Percentiles rank a stretch among this genome's conserved stretches.
phyloP scores from a whole-genome alignment of 306 rosid genomes.

The Psophocarpus tetragonolobus region DNA sequence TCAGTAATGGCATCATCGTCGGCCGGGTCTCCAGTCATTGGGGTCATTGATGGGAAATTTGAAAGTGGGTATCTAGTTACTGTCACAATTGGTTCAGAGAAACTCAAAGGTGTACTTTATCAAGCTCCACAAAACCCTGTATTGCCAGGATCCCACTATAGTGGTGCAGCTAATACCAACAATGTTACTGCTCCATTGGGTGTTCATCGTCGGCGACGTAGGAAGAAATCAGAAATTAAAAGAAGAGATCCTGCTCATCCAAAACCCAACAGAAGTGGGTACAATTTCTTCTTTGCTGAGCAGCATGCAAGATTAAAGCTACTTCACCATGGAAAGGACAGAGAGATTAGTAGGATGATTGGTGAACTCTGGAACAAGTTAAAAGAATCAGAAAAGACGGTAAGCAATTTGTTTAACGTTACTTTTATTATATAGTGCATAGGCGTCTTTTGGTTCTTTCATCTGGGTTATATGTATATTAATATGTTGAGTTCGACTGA shows the following conservation, averaged over 20 bases:
- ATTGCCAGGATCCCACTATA: slow-evolving; percentile 25
- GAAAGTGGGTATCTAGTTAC: slow-evolving; percentile 93
- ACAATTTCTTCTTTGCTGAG: slow-evolving; percentile 93
- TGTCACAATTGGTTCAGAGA: slow-evolving; percentile 71
- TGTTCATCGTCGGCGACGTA: slow-evolving; percentile 69
- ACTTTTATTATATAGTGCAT: background rate
- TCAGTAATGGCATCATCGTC: slow-evolving; percentile 44
- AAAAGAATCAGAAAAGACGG: slow-evolving; percentile 61
- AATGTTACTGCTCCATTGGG: slow-evolving; percentile 42
- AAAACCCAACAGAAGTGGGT: slow-evolving; percentile 92
- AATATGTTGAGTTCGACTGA: slow-evolving; percentile 4
- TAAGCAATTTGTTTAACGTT: slow-evolving; percentile 37
- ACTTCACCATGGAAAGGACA: slow-evolving; percentile 79
- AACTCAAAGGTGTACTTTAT: slow-evolving; percentile 82
- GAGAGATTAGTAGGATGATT: slow-evolving; percentile 88
- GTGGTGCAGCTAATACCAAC: slow-evolving; percentile 34
- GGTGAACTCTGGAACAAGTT: slow-evolving; percentile 94
- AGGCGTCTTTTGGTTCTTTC: background rate
- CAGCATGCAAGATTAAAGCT: slow-evolving; percentile 88
- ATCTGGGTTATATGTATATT: background rate
- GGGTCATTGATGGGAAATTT: slow-evolving; percentile 91
- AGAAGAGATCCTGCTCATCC: slow-evolving; percentile 93
- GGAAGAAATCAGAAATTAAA: slow-evolving; percentile 83
- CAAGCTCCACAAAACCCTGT: slow-evolving; percentile 49
- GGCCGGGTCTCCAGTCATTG: slow-evolving; percentile 49